phyloP scores from a whole-genome alignment of 805 yeast genomes.

The Kazachstania kunashirensis region DNA sequence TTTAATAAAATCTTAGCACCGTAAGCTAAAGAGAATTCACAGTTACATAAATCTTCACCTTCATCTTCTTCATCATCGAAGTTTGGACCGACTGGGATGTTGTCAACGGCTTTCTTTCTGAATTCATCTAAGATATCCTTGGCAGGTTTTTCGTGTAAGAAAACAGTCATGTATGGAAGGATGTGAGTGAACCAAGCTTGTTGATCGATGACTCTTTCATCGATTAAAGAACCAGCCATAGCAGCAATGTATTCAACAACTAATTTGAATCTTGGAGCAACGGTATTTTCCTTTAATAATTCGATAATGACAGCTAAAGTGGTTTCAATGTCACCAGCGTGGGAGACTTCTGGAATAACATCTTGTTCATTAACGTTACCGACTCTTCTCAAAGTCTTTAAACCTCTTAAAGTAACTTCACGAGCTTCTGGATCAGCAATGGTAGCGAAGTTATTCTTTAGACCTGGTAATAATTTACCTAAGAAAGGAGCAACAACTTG shows the following conservation, averaged over 20 bases:
- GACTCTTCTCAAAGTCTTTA: slow-evolving; percentile 95
- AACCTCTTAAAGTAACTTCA: slow-evolving; percentile 94
- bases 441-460: slow-evolving; percentile 86
- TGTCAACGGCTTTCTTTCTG: slow-evolving; percentile 94
- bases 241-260: slow-evolving; percentile 82
- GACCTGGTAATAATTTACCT: slow-evolving; percentile 89
- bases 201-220: slow-evolving; percentile 92
- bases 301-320: slow-evolving; percentile 73
- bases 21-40: slow-evolving; percentile 99
- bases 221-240: slow-evolving; percentile 97
- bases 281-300: slow-evolving; percentile 57
- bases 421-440: slow-evolving; percentile 99
- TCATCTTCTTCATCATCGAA: slow-evolving; percentile 97
- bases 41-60: slow-evolving; percentile 99
- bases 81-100: slow-evolving; percentile 92
- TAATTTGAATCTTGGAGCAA: slow-evolving; percentile 67
- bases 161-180: slow-evolving; percentile 90
- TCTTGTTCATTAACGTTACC: slow-evolving; percentile 93
- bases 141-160: slow-evolving; percentile 88
- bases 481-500: slow-evolving; percentile 99
- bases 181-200: slow-evolving; percentile 81
- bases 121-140: slow-evolving; percentile 84
- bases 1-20: slow-evolving; percentile 99
- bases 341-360: slow-evolving; percentile 90
- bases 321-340: slow-evolving; percentile 93